Evolutionary conservation across 2,329 filamentous ascomycete genomes (phyloP), one percentile per base, ranked within the genome.

Genomic region (Lachnellula occidentalis): DNA sequence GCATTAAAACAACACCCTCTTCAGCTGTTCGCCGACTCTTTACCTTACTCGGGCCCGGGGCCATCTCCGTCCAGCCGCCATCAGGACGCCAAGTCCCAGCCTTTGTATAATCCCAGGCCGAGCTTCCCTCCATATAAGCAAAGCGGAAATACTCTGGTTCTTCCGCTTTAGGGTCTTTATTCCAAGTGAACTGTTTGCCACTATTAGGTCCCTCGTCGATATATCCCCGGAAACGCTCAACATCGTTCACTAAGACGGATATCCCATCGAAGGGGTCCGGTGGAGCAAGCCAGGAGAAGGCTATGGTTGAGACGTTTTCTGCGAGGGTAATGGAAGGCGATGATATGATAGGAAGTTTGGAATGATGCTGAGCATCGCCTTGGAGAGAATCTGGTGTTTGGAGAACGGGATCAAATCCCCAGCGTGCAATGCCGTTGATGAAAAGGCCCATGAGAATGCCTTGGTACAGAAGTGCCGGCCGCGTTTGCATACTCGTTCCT

Each of bases 371-470:
- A 0, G 81, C 82, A 60, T 87, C 85, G n/a, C 82, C 84, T 51
- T 84, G 83, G 22, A 99, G 73, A 1, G 85, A 83, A 0, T 72
- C 78, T 0, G 88, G 82, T 0, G 94, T 97, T 72, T 99, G 86
- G 15, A 99, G 79, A 46, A 99, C 83, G 1, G 87, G 80, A 58
- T 90, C 92, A 69, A 95, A 99, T 0, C 92, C 92, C 94, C 94
- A 97, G 43, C 92, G 81, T 4, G 92, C 92, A 56, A 95, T 84
- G 50, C 94, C 92, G 68, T 96, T 96, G 73, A 96, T 86, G 70
- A 96, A 97, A 0, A 97, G 79, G 0, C 94, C 94, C 7, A 97
- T 75, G 0, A 99, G 77, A 1, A 99, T 76, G 11, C 94, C 94
- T 70, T 97, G 92, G 66, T 94, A 97, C 2, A 96, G 71, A 8